Conservation (phyloP, 495 filamentous ascomycete species). For the Aspergillus homomorphus region DNA sequence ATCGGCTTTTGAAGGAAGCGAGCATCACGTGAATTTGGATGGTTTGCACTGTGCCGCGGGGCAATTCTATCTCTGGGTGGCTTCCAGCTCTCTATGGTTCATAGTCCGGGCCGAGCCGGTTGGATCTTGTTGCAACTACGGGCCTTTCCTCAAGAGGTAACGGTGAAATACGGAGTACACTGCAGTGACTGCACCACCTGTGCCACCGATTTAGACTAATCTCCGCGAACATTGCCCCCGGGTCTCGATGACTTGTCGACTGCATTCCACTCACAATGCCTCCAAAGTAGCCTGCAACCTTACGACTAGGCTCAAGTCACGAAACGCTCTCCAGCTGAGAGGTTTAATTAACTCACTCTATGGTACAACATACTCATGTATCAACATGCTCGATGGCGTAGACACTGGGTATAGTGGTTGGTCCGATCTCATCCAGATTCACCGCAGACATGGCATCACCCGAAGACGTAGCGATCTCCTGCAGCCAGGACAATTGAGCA, state of each 20-base stretch:
- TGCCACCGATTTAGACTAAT: too few relatives aligned
- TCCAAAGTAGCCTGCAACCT: neutral
- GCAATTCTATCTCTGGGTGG: neutral
- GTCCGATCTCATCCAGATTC: neutral
- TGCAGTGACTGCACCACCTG: too few relatives aligned
- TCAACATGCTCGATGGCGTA: neutral
- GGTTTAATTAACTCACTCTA: neutral
- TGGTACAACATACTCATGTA: neutral
- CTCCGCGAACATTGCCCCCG: too few relatives aligned
- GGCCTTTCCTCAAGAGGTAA: neutral
- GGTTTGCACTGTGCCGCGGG: neutral
- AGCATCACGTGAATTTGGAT: neutral
- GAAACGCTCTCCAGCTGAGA: neutral
- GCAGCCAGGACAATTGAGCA: neutral
- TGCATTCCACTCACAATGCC: neutral
- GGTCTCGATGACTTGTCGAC: too few relatives aligned
- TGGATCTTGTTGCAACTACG: conserved; percentile 1
- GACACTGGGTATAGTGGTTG: neutral
- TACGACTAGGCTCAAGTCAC: neutral
- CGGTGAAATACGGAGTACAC: neutral
- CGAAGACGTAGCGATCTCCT: neutral
- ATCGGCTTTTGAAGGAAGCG: neutral
- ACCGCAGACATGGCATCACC: neutral
- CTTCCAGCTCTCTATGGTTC: neutral
- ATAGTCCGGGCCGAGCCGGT: neutral